phyloP scores from a whole-genome alignment of 768 basidiomycete genomes.

The Galerina marginata region DNA sequence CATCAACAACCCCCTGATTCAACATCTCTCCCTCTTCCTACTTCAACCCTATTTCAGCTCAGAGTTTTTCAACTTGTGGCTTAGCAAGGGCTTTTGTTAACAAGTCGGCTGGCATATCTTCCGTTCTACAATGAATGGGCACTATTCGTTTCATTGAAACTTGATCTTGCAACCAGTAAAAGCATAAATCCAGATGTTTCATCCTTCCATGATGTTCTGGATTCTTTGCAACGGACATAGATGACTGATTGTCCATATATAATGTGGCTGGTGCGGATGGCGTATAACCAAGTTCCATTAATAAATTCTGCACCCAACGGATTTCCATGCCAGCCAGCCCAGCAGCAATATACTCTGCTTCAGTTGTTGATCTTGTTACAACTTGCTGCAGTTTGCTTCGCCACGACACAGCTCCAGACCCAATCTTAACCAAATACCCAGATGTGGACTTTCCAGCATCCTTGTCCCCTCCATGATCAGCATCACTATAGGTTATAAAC shows the following conservation, averaged over 20 bases:
- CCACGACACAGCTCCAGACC: conserved; percentile 43
- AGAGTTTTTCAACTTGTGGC: no score
- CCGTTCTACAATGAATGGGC: no score
- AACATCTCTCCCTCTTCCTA: no score
- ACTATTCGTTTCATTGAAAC: no score
- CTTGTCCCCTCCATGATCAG: conserved; percentile 34
- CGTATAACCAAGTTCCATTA: conserved; percentile 30
- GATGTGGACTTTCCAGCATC: conserved; percentile 38
- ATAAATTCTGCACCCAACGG: conserved; percentile 35
- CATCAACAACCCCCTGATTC: no score
- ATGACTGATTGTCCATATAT: conserved; percentile 41
- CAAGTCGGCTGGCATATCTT: no score
- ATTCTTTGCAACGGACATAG: conserved; percentile 37
- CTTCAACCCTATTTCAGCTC: no score
- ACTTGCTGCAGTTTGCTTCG: conserved; percentile 39
- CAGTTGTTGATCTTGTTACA: conserved; percentile 45
- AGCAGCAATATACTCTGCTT: conserved; percentile 46
- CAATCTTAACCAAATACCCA: conserved; percentile 42
- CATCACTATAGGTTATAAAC: conserved; percentile 31
- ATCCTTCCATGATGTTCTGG: conserved; percentile 37
- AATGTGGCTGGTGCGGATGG: conserved; percentile 28
- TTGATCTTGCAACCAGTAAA: no score
- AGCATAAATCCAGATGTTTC: no score
- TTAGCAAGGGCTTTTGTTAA: no score
- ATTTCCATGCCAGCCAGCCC: conserved; percentile 35